A percentile compares a stretch with the other conserved stretches of the same genome.
These are phyloP conservation scores for Ramularia collo-cygni DNA, from an alignment of 2,329 filamentous ascomycete genomes.

Conservation along the genomic window DNA sequence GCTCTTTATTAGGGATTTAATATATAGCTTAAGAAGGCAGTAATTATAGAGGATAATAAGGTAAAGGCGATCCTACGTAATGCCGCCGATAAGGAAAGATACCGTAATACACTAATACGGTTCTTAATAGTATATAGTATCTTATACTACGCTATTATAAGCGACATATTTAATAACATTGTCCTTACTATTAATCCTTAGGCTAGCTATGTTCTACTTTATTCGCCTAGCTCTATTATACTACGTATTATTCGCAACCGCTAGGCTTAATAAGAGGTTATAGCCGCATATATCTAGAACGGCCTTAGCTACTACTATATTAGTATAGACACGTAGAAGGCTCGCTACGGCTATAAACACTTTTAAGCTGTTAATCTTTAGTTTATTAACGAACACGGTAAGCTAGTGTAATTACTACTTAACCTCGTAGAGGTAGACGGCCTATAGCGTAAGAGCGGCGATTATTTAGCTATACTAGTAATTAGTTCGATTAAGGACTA, in stretches of 20 bases:
- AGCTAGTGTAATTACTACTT: conserved; percentile 2
- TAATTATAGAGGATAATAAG: too few relatives aligned
- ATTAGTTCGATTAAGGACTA: conserved; percentile 1
- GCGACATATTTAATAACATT: too few relatives aligned
- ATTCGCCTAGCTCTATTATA: neutral
- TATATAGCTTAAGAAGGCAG: too few relatives aligned
- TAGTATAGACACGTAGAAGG: conserved; percentile 2
- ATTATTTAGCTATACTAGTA: neutral
- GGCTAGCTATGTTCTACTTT: neutral
- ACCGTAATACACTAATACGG: neutral
- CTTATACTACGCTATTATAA: too few relatives aligned
- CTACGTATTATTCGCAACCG: conserved; percentile 1
- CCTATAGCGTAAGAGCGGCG: neutral
- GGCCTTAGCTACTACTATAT: neutral
- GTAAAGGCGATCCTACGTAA: neutral
- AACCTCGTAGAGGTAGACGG: conserved; percentile 1
- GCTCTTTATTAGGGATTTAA: too few relatives aligned
- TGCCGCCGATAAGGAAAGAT: neutral
- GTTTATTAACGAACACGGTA: neutral
- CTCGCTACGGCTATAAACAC: neutral
- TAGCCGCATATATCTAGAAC: neutral
- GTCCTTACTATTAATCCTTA: too few relatives aligned
- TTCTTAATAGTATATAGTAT: neutral
- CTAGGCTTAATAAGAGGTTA: neutral
- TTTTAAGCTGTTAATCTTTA: conserved; percentile 1